Evolutionary conservation across 202 grass and related monocot species (phyloP).

Genomic region (Dendrocalamus latiflorus): DNA sequence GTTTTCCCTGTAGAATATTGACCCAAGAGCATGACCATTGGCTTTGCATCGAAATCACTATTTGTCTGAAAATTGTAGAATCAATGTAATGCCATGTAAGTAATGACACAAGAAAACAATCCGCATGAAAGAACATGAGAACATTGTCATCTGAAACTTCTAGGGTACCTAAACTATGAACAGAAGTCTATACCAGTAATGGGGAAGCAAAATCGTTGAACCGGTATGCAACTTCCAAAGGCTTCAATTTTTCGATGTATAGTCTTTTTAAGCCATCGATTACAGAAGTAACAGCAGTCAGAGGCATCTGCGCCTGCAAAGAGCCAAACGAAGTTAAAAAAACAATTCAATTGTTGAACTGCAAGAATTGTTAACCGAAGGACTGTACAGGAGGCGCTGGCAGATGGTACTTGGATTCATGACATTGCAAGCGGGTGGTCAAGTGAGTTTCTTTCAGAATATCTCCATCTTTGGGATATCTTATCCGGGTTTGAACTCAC

Average conservation of each 20-base stretch:
- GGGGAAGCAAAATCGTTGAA: constrained; percentile 73
- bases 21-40: background rate
- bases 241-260: constrained; percentile 79
- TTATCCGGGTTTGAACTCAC: too few species aligned
- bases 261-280: constrained; percentile 82
- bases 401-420: too few species aligned
- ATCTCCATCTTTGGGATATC: too few species aligned
- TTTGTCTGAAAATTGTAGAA: background rate
- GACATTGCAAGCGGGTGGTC: too few species aligned
- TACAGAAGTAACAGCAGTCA: constrained; percentile 78
- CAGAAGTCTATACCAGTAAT: constrained; percentile 49
- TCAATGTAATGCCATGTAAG: background rate
- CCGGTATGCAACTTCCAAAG: constrained; percentile 65
- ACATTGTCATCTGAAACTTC: background rate
- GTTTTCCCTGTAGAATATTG: constrained; percentile 98
- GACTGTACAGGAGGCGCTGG: too few species aligned
- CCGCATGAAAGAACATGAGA: constrained; percentile 1
- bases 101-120: background rate
- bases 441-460: too few species aligned
- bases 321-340: background rate
- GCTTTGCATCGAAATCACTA: too few species aligned
- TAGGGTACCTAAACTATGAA: background rate
- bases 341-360: background rate
- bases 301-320: constrained; percentile 56
- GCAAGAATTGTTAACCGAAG: background rate